phyloP scores from a whole-genome alignment of 306 rosid genomes.

The Ochetophila trinervis region DNA sequence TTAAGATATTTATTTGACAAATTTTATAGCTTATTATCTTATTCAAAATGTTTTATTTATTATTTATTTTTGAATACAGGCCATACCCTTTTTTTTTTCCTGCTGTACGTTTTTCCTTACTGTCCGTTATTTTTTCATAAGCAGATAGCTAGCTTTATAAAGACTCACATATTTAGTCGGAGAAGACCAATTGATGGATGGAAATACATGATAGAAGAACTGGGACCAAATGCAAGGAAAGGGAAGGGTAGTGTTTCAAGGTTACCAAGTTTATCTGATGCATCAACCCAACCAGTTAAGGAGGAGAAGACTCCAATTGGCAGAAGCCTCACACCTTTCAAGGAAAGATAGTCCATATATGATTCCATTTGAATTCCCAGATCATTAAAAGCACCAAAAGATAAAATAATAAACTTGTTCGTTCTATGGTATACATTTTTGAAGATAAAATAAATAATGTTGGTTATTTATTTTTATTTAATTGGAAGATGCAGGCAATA shows the following conservation, averaged over 20 bases:
- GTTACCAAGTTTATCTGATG: conserved; percentile 74
- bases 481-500: too few species aligned
- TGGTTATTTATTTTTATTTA: too few species aligned
- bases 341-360: conserved; percentile 39
- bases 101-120: too few species aligned
- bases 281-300: conserved; percentile 88
- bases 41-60: too few species aligned
- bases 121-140: conserved; percentile 15
- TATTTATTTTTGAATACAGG: too few species aligned
- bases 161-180: conserved; percentile 90
- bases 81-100: neutral
- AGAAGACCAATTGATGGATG: conserved; percentile 94
- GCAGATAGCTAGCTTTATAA: conserved; percentile 97
- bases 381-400: too few species aligned
- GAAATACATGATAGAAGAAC: conserved; percentile 96
- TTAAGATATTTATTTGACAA: neutral
- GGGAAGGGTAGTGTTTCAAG: conserved; percentile 88
- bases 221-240: conserved; percentile 92
- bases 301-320: conserved; percentile 53
- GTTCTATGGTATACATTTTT: neutral
- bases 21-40: too few species aligned
- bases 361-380: too few species aligned
- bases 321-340: conserved; percentile 32
- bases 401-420: too few species aligned
- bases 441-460: neutral